Evolutionary conservation across 2,329 filamentous ascomycete species (phyloP), one percentile per base, ranked within the genome.

Genomic region (Colletotrichum tamarilloi): DNA sequence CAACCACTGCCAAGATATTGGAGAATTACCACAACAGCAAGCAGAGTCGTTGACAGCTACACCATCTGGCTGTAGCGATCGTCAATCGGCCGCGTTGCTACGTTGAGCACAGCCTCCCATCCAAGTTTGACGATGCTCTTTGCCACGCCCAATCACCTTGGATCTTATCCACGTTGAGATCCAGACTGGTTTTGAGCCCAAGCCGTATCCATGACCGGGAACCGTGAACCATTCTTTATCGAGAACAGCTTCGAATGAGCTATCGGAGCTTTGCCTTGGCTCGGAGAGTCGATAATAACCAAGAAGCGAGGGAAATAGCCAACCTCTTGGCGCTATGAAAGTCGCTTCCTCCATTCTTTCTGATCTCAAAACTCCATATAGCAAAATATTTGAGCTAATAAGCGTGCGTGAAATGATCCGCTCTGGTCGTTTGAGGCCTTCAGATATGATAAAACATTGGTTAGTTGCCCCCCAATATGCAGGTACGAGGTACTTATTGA

Each of bases 1-100:
- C 63, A 49, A 32, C 38, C 22, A 32, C 46, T 30, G 68, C 68
- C 68, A 71, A 71, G 68, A 35, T 56, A 46, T 24, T 24, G 46
- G 32, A 67, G 1, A n/a, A 38, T 49, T 9, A 56, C 22, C 67
- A 42, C 52, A 19, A 42, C 62, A 46, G 24, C 19, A 24, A 35
- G 19, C n/a, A n/a, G 14, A 22, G n/a, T n/a, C n/a, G 16, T 30
- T n/a, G 55, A 46, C 24, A 19, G 46, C 42, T 42, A 62, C 16
- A 62, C 24, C 26, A 7, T 46, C 5, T 14, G 11, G 12, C 7
- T 26, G 26, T 22, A 16, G 5, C 22, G 38, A 62, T 26, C 24
- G 8, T 22, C 16, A 19, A 55, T 11, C 53, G 42, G 42, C 55
- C 19, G 24, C 35, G 32, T 12, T 11, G 42, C 16, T 35, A 30